These are phyloP conservation scores for Melanopsichium pennsylvanicum DNA, from an alignment of 1,284 basidiomycete genomes.

Conservation along the genomic window DNA sequence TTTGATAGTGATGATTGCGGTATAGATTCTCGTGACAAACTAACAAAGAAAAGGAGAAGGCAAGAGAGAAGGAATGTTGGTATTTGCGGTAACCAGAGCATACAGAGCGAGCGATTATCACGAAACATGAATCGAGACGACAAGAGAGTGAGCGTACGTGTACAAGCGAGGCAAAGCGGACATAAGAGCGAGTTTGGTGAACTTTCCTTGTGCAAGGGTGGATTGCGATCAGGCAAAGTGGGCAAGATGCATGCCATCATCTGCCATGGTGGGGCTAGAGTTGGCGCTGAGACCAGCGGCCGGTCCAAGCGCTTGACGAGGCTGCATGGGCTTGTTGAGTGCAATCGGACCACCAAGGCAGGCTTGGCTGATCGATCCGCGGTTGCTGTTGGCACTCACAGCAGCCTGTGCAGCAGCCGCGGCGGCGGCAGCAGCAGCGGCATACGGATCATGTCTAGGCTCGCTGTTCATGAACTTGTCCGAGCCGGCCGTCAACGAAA, in stretches of 20 bases:
- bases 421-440: constrained; percentile 48
- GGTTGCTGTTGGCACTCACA: constrained; percentile 26
- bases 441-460: constrained; percentile 56
- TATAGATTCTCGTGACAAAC: too few relatives aligned
- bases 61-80: too few relatives aligned
- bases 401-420: constrained; percentile 47
- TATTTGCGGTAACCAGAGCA: too few relatives aligned
- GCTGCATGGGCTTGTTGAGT: constrained; percentile 31
- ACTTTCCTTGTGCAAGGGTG: too few relatives aligned
- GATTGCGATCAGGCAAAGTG: constrained; percentile 24
- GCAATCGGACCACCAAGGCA: constrained; percentile 45
- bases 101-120: too few relatives aligned
- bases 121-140: too few relatives aligned
- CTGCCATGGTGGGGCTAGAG: constrained; percentile 21
- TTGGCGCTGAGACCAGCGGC: constrained; percentile 36
- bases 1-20: too few relatives aligned
- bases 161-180: background rate
- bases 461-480: constrained; percentile 41
- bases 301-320: constrained; percentile 26
- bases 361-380: constrained; percentile 24
- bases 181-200: background rate
- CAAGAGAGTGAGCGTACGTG: too few relatives aligned
- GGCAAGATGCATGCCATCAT: constrained; percentile 9
- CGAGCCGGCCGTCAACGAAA: constrained; percentile 32
- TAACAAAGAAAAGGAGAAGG: too few relatives aligned